phyloP scores from a whole-genome alignment of 164 flowering plant genomes.

The Vitis labrusca region DNA sequence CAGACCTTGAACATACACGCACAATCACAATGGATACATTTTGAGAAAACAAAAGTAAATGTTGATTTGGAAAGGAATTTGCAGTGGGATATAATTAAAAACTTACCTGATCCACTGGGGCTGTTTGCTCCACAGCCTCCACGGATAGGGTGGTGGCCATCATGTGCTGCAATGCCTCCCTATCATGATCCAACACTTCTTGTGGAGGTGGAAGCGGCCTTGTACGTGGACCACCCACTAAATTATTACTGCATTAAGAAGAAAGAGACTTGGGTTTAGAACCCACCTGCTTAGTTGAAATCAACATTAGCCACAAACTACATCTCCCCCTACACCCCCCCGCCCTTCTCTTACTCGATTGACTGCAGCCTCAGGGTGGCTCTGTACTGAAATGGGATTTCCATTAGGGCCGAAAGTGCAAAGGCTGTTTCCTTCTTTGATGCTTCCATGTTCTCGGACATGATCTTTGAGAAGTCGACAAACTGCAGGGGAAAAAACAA shows the following conservation, averaged over 20 bases:
- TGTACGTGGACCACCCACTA: constrained; percentile 20
- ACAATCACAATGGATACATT: no score
- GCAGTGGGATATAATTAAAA: not conserved
- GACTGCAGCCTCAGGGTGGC: constrained; percentile 52
- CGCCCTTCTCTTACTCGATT: constrained; percentile 29
- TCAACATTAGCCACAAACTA: not conserved
- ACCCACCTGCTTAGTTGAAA: not conserved
- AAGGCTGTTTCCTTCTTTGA: constrained; percentile 77
- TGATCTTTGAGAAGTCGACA: constrained; percentile 87
- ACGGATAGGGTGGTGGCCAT: constrained; percentile 15
- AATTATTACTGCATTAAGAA: constrained; percentile 25
- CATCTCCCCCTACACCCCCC: no score
- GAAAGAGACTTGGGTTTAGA: not conserved
- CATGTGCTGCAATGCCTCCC: constrained; percentile 17
- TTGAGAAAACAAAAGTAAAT: no score
- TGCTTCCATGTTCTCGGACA: constrained; percentile 58
- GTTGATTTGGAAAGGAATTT: no score
- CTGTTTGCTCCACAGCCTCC: constrained; percentile 19
- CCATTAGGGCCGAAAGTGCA: constrained; percentile 94
- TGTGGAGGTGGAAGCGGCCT: constrained; percentile 75
- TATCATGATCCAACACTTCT: constrained; percentile 60
- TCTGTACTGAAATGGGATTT: constrained; percentile 81
- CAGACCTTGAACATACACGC: constrained; percentile 47
- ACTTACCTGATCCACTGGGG: constrained; percentile 47
- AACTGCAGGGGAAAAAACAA: constrained; percentile 45